Conservation (phyloP, 202 grass and related monocot species). For the Zizania palustris region DNA sequence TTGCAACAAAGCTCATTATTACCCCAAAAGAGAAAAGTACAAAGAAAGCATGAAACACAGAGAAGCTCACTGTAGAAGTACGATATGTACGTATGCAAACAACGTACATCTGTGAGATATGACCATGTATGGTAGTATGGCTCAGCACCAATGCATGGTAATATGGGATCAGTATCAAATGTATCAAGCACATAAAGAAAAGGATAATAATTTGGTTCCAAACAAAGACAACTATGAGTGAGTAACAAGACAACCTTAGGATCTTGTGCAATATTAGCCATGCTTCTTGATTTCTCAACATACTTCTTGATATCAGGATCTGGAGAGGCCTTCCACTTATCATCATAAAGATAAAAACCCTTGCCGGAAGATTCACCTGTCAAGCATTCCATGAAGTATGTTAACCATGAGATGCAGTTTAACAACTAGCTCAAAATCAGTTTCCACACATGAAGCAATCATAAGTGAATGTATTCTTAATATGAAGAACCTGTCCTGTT, state of each 20-base stretch:
- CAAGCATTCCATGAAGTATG: constrained; percentile 31
- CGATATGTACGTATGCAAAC: neutral
- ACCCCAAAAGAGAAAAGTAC: neutral
- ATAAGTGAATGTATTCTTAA: constrained; percentile 4
- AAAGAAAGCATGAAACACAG: neutral
- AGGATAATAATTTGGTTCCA: neutral
- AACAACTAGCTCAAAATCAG: constrained; percentile 4
- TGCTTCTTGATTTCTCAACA: constrained; percentile 77
- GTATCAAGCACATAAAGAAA: neutral
- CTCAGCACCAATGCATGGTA: neutral
- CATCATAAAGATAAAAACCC: constrained; percentile 80
- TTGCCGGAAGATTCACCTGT: constrained; percentile 71
- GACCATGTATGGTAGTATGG: neutral
- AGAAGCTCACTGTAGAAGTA: neutral
- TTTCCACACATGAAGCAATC: neutral
- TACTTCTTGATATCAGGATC: constrained; percentile 73
- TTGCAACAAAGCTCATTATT: constrained; percentile 2
- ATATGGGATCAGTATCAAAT: neutral
- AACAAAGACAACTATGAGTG: neutral
- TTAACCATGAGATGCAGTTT: constrained; percentile 24
- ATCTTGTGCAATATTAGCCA: constrained; percentile 56
- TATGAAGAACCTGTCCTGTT: constrained; percentile 63
- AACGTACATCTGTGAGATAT: neutral
- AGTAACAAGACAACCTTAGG: constrained; percentile 54
- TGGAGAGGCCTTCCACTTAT: constrained; percentile 53